Evolutionary conservation across 2,329 filamentous ascomycete genomes (phyloP).

Genomic region (Calcarisporium arbuscula): DNA sequence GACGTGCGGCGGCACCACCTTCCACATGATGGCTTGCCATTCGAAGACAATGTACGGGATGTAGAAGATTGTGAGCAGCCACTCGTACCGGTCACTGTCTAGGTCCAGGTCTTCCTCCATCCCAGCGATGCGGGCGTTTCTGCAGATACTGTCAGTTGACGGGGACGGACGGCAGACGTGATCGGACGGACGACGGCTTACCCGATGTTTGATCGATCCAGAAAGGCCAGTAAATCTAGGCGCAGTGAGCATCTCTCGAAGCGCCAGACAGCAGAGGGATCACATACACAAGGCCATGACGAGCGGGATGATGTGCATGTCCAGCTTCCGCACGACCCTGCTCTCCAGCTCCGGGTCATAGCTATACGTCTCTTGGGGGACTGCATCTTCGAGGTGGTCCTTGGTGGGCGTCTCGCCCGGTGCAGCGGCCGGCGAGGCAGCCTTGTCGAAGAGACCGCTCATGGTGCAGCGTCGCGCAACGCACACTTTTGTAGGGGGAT

Average conservation of each 20-base stretch:
- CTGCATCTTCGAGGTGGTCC: too few species aligned
- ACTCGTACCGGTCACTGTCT: conserved; percentile 14
- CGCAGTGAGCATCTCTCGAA: not conserved
- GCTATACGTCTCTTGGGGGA: too few species aligned
- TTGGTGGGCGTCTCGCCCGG: too few species aligned
- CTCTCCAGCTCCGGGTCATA: conserved; percentile 11
- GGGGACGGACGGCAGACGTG: not conserved
- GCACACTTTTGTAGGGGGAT: too few species aligned
- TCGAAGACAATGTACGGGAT: conserved; percentile 18
- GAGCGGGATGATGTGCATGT: conserved; percentile 9
- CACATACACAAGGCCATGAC: conserved; percentile 10
- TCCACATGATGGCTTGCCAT: conserved; percentile 17
- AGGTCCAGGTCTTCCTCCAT: conserved; percentile 14
- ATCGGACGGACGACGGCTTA: conserved; percentile 2
- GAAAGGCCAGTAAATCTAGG: conserved; percentile 13
- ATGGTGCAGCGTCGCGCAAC: too few species aligned
- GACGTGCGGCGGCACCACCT: conserved; percentile 15
- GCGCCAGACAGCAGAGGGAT: not conserved
- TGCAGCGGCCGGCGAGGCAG: too few species aligned
- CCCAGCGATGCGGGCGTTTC: conserved; percentile 18
- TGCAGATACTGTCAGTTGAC: not conserved
- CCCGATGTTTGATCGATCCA: conserved; percentile 15
- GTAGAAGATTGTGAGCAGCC: conserved; percentile 20
- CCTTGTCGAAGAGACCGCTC: too few species aligned
- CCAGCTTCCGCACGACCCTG: conserved; percentile 13